Conservation (phyloP, 352 stramenopile genomes). For the Phytophthora podocarpi region DNA sequence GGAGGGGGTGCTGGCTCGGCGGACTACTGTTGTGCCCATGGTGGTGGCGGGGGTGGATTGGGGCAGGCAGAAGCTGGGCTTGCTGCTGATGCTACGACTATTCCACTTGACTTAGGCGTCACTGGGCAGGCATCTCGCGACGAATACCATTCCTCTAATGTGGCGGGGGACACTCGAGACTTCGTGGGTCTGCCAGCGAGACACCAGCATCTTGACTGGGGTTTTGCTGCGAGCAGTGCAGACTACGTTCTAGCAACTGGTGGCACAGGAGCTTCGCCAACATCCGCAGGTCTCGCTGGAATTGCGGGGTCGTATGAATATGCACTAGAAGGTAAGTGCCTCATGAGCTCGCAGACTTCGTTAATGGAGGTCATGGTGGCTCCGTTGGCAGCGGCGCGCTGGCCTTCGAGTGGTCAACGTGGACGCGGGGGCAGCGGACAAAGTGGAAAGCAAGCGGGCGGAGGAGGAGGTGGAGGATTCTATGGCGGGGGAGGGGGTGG, state of each 20-base stretch:
- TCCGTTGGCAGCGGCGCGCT: slow-evolving; percentile 30
- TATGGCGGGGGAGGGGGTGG: slow-evolving; percentile 79
- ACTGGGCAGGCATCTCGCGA: slow-evolving; percentile 38
- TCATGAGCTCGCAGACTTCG: slow-evolving; percentile 36
- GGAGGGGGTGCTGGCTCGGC: slow-evolving; percentile 73
- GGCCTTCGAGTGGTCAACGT: slow-evolving; percentile 45
- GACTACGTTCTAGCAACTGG: slow-evolving; percentile 68
- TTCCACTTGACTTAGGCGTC: slow-evolving; percentile 45
- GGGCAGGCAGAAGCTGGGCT: slow-evolving; percentile 48
- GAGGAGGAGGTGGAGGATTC: slow-evolving; percentile 74
- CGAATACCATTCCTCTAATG: slow-evolving; percentile 66
- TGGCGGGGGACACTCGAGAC: slow-evolving; percentile 52
- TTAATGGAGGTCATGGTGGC: slow-evolving; percentile 38
- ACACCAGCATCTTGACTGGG: slow-evolving; percentile 61
- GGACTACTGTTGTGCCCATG: slow-evolving; percentile 81
- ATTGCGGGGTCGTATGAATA: slow-evolving; percentile 51
- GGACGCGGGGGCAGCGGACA: slow-evolving; percentile 62
- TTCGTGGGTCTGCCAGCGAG: slow-evolving; percentile 45
- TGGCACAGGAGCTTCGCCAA: slow-evolving; percentile 39
- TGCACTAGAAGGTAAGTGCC: slow-evolving; percentile 45
- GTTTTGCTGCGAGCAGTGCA: slow-evolving; percentile 43
- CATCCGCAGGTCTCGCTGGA: slow-evolving; percentile 38
- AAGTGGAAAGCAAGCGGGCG: slow-evolving; percentile 78
- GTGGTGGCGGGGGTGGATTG: slow-evolving; percentile 61
- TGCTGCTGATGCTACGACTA: slow-evolving; percentile 37